phyloP scores from a whole-genome alignment of 2,329 filamentous ascomycete species.

The Curvularia sp. region DNA sequence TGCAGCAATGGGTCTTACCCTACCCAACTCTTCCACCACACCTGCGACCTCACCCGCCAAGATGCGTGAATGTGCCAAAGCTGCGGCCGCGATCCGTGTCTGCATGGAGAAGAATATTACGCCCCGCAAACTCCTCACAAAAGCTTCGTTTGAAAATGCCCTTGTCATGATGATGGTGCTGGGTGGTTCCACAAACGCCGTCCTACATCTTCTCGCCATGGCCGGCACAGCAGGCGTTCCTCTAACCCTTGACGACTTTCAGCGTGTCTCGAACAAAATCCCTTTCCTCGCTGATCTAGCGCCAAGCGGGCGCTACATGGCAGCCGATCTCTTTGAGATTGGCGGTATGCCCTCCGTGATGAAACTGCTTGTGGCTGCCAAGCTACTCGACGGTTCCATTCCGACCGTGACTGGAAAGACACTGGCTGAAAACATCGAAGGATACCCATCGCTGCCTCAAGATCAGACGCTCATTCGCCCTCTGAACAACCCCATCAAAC shows the following conservation, averaged over 20 bases:
- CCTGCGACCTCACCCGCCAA: slow-evolving; percentile 84
- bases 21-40: slow-evolving; percentile 84
- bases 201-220: slow-evolving; percentile 90
- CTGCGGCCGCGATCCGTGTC: slow-evolving; percentile 75
- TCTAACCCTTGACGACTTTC: slow-evolving; percentile 81
- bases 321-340: slow-evolving; percentile 86
- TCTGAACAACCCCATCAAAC: slow-evolving; percentile 82
- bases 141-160: slow-evolving; percentile 84
- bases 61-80: slow-evolving; percentile 84
- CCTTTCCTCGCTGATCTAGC: slow-evolving; percentile 87
- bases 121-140: slow-evolving; percentile 80
- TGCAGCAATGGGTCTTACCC: slow-evolving; percentile 76
- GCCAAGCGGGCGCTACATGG: slow-evolving; percentile 82
- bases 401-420: slow-evolving; percentile 86
- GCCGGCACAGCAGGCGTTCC: slow-evolving; percentile 81
- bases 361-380: slow-evolving; percentile 80
- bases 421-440: slow-evolving; percentile 78
- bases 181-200: slow-evolving; percentile 88
- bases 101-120: slow-evolving; percentile 86
- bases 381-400: slow-evolving; percentile 77
- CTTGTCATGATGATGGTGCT: slow-evolving; percentile 89
- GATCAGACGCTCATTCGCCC: slow-evolving; percentile 84
- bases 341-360: slow-evolving; percentile 86
- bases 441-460: slow-evolving; percentile 77
- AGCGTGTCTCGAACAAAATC: slow-evolving; percentile 80